Conservation (phyloP, 257 asterid species). For the Jacaranda mimosifolia region DNA sequence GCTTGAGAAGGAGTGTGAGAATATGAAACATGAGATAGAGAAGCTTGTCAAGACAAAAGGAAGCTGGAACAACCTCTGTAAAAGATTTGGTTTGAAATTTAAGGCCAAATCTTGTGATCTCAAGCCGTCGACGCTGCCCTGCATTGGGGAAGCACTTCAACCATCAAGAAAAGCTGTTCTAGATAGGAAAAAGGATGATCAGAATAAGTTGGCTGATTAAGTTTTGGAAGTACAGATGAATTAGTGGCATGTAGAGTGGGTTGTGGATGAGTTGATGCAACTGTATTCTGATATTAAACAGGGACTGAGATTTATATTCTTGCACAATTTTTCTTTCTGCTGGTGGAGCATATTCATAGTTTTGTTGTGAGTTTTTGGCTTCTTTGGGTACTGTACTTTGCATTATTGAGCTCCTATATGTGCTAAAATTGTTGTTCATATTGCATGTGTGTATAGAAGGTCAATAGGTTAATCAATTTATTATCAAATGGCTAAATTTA, state of each 20-base stretch:
- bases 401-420: too few species aligned
- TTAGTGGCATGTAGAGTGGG: neutral
- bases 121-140: conserved; percentile 21
- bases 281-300: too few species aligned
- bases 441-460: too few species aligned
- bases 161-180: conserved; percentile 34
- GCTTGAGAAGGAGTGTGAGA: conserved; percentile 55
- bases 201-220: conserved; percentile 25
- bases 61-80: conserved; percentile 49
- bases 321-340: too few species aligned
- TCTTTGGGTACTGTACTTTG: too few species aligned
- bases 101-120: conserved; percentile 40
- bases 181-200: conserved; percentile 24
- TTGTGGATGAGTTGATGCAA: too few species aligned
- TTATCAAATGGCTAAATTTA: too few species aligned
- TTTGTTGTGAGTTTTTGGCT: too few species aligned
- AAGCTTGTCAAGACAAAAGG: conserved; percentile 54
- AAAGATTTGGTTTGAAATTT: conserved; percentile 40
- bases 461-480: too few species aligned
- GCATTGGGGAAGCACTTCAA: conserved; percentile 34
- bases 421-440: too few species aligned
- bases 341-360: too few species aligned
- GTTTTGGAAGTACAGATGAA: neutral
- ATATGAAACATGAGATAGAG: conserved; percentile 52
- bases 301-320: too few species aligned